Evolutionary conservation across 2,329 filamentous ascomycete species (phyloP).

Genomic region (Dactylella cylindrospora): DNA sequence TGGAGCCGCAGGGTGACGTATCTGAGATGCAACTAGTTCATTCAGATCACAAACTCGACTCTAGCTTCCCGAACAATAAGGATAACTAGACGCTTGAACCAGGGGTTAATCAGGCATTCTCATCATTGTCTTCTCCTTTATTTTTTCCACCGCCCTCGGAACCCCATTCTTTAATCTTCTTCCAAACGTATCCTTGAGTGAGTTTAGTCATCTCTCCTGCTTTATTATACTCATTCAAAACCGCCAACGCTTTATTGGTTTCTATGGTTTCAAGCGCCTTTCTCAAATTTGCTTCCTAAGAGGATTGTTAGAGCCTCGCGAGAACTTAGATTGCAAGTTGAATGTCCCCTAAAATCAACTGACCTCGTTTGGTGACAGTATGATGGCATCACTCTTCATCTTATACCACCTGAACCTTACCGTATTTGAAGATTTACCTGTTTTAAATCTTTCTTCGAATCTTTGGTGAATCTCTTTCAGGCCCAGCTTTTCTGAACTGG

Average conservation of each 20-base stretch:
- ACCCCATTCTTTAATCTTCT: slow-evolving; percentile 28
- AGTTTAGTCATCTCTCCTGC: slow-evolving; percentile 5
- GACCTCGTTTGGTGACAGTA: slow-evolving; percentile 17
- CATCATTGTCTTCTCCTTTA: neutral
- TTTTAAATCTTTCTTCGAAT: slow-evolving; percentile 19
- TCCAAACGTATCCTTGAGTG: slow-evolving; percentile 13
- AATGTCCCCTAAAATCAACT: too few relatives aligned
- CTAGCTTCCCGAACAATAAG: too few relatives aligned
- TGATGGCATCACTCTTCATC: slow-evolving; percentile 8
- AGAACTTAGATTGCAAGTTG: too few relatives aligned
- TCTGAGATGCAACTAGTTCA: too few relatives aligned
- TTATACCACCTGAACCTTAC: slow-evolving; percentile 29
- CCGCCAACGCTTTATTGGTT: slow-evolving; percentile 6
- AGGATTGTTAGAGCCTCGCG: too few relatives aligned
- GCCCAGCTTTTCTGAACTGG: neutral
- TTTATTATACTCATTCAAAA: slow-evolving; percentile 14
- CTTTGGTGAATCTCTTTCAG: neutral
- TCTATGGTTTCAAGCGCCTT: slow-evolving; percentile 11
- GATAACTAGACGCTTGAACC: too few relatives aligned
- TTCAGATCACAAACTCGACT: too few relatives aligned
- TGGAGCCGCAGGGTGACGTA: too few relatives aligned
- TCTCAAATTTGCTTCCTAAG: slow-evolving; percentile 16
- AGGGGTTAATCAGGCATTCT: too few relatives aligned
- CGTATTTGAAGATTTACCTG: slow-evolving; percentile 5
- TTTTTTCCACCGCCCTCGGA: too few relatives aligned